Base-by-base conservation (phyloP, 2,329 filamentous ascomycete species). In the Myotisia sp. region DNA sequence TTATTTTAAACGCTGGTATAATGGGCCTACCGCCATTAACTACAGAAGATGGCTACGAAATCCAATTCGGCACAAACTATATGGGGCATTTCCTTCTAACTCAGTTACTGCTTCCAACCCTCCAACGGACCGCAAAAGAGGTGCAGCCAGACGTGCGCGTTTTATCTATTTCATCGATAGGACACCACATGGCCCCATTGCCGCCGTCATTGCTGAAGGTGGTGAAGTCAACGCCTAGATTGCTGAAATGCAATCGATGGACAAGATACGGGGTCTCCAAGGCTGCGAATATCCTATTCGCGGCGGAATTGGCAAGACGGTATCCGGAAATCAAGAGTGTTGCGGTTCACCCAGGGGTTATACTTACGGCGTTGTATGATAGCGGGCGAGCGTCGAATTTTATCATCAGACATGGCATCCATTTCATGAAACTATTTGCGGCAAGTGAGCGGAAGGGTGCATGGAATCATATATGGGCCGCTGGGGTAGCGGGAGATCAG, bases 241-340 rank as follows among this genome's bases (percentile, higher is more conserved):
- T 63, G 1, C 41, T 59, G 16, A 39, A 40, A 0, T 37, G 47
- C 3, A 59, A 55, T 21, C 56, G 60, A 3, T 65, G 59, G 55
- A 47, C 52, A 2, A 62, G 64, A 2, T 72, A 71, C 42, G 62
- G 55, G 6, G 60, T 63, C n/a, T 64, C 60, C 38, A 71, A 70
- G 44, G 55, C 64, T 0, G 66, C 64, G 2, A 67, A 65, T 34
- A 57, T 68, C 18, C 46, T 67, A 4, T 62, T 63, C 29, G 62
- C 63, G 2, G 45, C 55, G 0, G 32, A 34, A 6, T 5, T 34
- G 23, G 62, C 62, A 3, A 54, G 59, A 5, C 58, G 60, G 1
- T 54, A 62, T 35, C 62, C 62, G 0, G 42, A 55, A 12, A 51
- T 67, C 2, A 55, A 53, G 14, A 56, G 58, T 14, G 54, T 70